Percentiles rank a stretch among this genome's conserved stretches.
Conservation (phyloP, 2,329 filamentous ascomycete genomes). For the Alternaria brassicae region DNA sequence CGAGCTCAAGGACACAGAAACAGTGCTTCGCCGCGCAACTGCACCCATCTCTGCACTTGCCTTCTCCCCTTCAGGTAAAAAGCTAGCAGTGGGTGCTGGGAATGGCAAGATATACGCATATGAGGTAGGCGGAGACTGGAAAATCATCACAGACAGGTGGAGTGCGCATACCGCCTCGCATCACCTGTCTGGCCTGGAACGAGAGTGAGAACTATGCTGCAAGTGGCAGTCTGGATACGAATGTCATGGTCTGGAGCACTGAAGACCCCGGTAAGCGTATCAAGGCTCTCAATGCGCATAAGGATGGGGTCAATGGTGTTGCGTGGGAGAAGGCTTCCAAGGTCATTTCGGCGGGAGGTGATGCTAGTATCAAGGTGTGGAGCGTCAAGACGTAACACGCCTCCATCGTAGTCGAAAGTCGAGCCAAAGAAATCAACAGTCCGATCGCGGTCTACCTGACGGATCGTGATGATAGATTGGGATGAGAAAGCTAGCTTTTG, state of each 20-base stretch:
- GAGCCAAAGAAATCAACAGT: neutral
- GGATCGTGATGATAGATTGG: neutral
- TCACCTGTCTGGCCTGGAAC: conserved; percentile 79
- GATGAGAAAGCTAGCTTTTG: neutral
- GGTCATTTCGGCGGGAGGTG: conserved; percentile 81
- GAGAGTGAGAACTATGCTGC: conserved; percentile 75
- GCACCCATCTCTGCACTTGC: conserved; percentile 79
- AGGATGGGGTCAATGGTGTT: conserved; percentile 91
- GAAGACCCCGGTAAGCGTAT: conserved; percentile 81
- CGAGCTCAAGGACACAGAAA: conserved; percentile 60
- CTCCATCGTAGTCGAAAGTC: neutral
- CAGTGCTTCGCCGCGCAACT: conserved; percentile 71
- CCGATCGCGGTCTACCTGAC: neutral
- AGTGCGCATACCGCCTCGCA: conserved; percentile 72
- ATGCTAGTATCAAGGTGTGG: conserved; percentile 94
- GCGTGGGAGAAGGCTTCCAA: conserved; percentile 72
- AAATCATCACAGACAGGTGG: conserved; percentile 81
- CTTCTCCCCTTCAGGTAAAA: conserved; percentile 79
- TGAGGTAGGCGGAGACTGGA: conserved; percentile 66
- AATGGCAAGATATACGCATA: conserved; percentile 90
- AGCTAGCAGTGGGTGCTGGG: conserved; percentile 82
- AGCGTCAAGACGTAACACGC: conserved; percentile 41
- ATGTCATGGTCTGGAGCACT: conserved; percentile 91
- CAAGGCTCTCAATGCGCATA: conserved; percentile 88
- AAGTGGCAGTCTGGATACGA: conserved; percentile 87